Conservation (phyloP, 805 yeast species). For the Starmerella riodocensis region DNA sequence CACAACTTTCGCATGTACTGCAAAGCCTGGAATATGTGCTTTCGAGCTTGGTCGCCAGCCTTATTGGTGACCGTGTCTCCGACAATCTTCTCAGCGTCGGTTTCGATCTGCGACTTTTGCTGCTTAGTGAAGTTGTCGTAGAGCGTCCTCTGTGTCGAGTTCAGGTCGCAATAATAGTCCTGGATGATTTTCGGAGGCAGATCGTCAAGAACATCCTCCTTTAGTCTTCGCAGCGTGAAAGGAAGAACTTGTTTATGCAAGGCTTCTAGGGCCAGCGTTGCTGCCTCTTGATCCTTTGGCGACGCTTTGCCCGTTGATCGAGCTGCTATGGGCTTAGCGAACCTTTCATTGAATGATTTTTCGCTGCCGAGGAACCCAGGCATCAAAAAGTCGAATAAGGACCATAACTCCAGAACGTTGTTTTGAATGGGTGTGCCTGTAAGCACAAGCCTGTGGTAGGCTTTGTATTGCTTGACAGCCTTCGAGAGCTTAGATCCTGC, state of each 20-base stretch:
- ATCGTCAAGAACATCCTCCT: constrained; percentile 91
- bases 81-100: constrained; percentile 6
- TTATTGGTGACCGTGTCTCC: constrained; percentile 20
- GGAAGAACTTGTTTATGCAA: constrained; percentile 94
- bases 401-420: constrained; percentile 93
- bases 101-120: constrained; percentile 52
- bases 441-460: constrained; percentile 79
- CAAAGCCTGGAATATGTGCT: constrained; percentile 92
- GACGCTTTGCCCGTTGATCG: constrained; percentile 72
- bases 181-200: constrained; percentile 97
- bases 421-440: constrained; percentile 98
- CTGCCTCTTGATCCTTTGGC: constrained; percentile 90
- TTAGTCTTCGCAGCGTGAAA: constrained; percentile 85
- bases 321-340: constrained; percentile 96
- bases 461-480: constrained; percentile 67
- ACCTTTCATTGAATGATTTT: constrained; percentile 81
- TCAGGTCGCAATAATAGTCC: constrained; percentile 92
- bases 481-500: constrained; percentile 76
- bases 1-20: constrained; percentile 95
- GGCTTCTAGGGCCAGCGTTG: constrained; percentile 90
- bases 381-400: constrained; percentile 92
- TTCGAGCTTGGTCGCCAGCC: constrained; percentile 40
- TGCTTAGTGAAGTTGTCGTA: constrained; percentile 81
- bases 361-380: constrained; percentile 97
- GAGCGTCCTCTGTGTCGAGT: constrained; percentile 74